Base-by-base conservation (phyloP, 1,139 yeast genomes). In the Yamadazyma diddensiae region DNA sequence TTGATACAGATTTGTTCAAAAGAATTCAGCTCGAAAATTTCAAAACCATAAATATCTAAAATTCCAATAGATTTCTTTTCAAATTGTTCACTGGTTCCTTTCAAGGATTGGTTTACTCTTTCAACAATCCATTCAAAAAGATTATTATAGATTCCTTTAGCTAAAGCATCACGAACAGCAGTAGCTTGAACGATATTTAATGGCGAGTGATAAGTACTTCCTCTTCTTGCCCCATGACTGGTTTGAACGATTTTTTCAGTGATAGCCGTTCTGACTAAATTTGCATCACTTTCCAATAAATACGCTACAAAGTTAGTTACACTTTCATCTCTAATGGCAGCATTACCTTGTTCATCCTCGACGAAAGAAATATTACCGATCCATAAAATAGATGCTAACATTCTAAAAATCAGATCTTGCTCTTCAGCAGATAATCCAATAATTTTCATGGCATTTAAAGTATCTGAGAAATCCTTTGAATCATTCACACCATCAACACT, bases 91-190 rank as follows among this genome's bases (percentile, higher is more conserved):
- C 70, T 68, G 5, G 45, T 13, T 3, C 68, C 70, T 30, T 53
- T 49, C 29, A 70, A 55, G 0, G 97, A 85, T 31, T 69, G 61
- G 56, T 94, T 94, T 29, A 94, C 95, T 54, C 98, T 78, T 36
- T 73, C 87, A n/a, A 94, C 97, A 49, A 94, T 88, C 97, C 98
- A 90, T 39, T 94, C 97, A 52, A 94, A 94, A 37, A 94, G 65
- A 50, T 90, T 90, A 56, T 81, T 87, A 65, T 94, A 94, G 30
- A 94, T 74, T 3, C 95, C 97, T 60, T 90, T 94, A 3, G 98
- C 96, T 35, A 94, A 69, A 2, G 97, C 97, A 59, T 94, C 97
- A 46, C 94, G 77, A 8, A 88, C 96, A 1, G 98, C 94, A 5
- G 82, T 78, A 0, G 98, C 98, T 59, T 94, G 99, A 1, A 85